phyloP scores from a whole-genome alignment of 352 stramenopile genomes.

The Phytophthora cryptogea region DNA sequence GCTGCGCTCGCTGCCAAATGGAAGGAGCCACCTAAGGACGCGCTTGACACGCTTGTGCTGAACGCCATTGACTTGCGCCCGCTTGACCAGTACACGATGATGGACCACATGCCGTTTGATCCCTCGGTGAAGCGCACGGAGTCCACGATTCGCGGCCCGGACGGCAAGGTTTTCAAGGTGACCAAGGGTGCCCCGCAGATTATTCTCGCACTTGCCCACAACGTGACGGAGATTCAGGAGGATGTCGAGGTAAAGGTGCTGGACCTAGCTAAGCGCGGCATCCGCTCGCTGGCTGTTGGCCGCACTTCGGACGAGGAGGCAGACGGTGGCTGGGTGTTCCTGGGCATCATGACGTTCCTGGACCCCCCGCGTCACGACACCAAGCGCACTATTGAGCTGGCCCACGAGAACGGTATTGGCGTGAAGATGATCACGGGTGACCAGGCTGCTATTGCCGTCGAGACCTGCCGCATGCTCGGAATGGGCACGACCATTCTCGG shows the following conservation, averaged over 20 bases:
- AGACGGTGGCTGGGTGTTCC: slow-evolving; percentile 91
- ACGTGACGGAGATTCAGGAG: slow-evolving; percentile 81
- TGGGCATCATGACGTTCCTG: slow-evolving; percentile 95
- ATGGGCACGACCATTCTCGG: slow-evolving; percentile 90
- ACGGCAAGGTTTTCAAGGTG: slow-evolving; percentile 91
- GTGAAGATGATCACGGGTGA: slow-evolving; percentile 98
- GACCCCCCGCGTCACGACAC: slow-evolving; percentile 96
- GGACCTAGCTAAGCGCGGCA: slow-evolving; percentile 86
- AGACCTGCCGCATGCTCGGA: slow-evolving; percentile 91
- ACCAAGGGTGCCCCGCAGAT: slow-evolving; percentile 95
- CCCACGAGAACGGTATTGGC: slow-evolving; percentile 91
- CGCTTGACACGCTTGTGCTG: slow-evolving; percentile 92
- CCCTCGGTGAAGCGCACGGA: slow-evolving; percentile 92
- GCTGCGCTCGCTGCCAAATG: slow-evolving; percentile 94
- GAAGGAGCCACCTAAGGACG: slow-evolving; percentile 93
- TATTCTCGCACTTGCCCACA: slow-evolving; percentile 83
- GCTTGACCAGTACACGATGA: slow-evolving; percentile 84
- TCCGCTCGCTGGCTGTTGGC: slow-evolving; percentile 89
- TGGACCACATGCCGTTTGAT: slow-evolving; percentile 86
- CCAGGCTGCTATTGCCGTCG: slow-evolving; percentile 92
- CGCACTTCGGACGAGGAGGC: slow-evolving; percentile 79
- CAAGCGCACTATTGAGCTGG: slow-evolving; percentile 91
- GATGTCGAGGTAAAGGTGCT: slow-evolving; percentile 89
- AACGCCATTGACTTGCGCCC: slow-evolving; percentile 86
- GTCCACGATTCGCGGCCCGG: slow-evolving; percentile 82